Evolutionary conservation across 2,329 filamentous ascomycete genomes (phyloP), one percentile per base, ranked within the genome.

Genomic region (Parafenestella ontariensis): DNA sequence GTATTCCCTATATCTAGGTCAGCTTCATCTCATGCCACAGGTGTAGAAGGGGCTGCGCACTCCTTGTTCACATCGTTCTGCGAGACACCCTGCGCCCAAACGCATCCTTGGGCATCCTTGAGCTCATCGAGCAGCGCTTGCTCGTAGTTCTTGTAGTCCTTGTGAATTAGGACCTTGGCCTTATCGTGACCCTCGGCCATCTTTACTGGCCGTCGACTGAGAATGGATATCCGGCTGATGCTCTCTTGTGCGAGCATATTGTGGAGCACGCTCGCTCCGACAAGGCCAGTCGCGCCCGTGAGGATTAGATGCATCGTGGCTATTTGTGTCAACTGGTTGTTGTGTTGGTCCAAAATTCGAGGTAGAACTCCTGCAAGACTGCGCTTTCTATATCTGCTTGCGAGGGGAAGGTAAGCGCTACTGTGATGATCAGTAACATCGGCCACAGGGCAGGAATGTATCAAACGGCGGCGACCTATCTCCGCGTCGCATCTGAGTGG

Each of bases 41-140:
- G 11, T 21, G 20, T 13, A 10, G 36, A 39, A 21, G 36, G 21
- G 5, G 24, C 20, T 54, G 68, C 82, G 56, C 66, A 87, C 82
- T 88, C 84, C 56, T 84, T 85, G 52, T 69, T 69, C 7, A 90
- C 87, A 36, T 82, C 76, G 10, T 73, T 85, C 65, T 87, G 83
- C 56, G 83, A 86, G 43, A 87, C 85, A 0, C 90, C 89, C 69
- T 89, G 79, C 0, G 90, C 89, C 90, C 90, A 93, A 1, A 92
- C 87, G 54, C 86, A 89, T 1, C 87, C 89, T 7, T 82, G 77
- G 0, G 89, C 89, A 20, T 85, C 89, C 47, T 81, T 79, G 0
- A 93, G 78, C 67, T 87, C 79, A 3, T 77, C 73, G 9, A 92
- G 78, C 2, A 91, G 61, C 0, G 79, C 78, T 17, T 81, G 64